Percentiles rank a stretch among this genome's conserved stretches.
Conservation (phyloP, 148 eudicot genomes). For the Spergularia marina region DNA sequence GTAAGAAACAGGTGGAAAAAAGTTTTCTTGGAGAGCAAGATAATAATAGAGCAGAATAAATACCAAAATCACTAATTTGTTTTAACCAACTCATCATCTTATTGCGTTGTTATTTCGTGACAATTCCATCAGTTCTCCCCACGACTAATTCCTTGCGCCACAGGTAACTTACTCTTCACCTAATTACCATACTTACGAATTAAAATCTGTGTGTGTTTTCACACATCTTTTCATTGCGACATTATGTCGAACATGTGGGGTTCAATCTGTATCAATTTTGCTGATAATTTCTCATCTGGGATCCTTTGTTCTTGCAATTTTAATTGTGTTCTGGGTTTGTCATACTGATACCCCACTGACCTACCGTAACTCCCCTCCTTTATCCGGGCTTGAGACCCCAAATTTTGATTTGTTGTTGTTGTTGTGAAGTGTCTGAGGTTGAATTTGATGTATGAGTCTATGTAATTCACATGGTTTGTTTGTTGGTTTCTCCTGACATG, state of each 20-base stretch:
- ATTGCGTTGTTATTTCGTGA: neutral
- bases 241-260: constrained; percentile 15
- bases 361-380: too few relatives aligned
- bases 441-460: neutral
- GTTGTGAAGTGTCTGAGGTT: neutral
- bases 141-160: neutral
- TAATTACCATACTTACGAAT: neutral
- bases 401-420: too few relatives aligned
- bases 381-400: too few relatives aligned
- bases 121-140: neutral
- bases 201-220: neutral
- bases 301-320: neutral
- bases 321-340: neutral
- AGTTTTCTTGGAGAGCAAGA: constrained; percentile 30
- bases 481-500: neutral
- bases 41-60: constrained; percentile 8
- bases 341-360: neutral
- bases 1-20: neutral
- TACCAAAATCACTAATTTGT: neutral
- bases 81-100: neutral
- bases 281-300: neutral
- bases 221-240: neutral
- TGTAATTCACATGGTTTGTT: neutral
- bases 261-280: neutral
- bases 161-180: neutral